Evolutionary conservation across 1,284 basidiomycete genomes (phyloP).

Genomic region (Mycena sp.): DNA sequence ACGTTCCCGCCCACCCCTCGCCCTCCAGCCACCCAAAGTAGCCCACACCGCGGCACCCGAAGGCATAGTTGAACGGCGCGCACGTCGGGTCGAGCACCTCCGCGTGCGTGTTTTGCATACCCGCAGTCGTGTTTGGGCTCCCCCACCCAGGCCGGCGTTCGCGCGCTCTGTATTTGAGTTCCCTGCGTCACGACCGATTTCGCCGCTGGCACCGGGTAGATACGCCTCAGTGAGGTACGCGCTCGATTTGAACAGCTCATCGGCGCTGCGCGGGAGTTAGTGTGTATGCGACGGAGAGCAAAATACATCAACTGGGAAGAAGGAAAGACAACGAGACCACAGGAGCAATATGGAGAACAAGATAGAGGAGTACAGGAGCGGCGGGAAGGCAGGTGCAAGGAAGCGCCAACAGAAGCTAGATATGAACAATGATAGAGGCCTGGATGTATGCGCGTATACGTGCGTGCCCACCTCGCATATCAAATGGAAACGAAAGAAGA

Average conservation of each 20-base stretch:
- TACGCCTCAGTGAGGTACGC: conserved; percentile 74
- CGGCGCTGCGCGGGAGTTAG: conserved; percentile 55
- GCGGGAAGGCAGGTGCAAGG: conserved; percentile 7
- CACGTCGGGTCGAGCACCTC: conserved; percentile 45
- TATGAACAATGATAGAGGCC: neutral
- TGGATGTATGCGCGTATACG: neutral
- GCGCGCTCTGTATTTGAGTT: too few species aligned
- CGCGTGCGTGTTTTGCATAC: conserved; percentile 3
- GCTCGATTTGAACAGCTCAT: conserved; percentile 77
- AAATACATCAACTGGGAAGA: neutral
- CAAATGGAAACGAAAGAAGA: too few species aligned
- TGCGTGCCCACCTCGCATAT: too few species aligned
- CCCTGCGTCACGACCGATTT: too few species aligned
- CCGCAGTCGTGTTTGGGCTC: too few species aligned
- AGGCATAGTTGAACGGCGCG: conserved; percentile 66
- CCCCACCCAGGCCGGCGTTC: too few species aligned
- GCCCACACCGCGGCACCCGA: conserved; percentile 49
- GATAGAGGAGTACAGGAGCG: neutral
- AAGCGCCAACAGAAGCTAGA: neutral
- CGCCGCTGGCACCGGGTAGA: conserved; percentile 24
- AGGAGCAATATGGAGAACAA: neutral
- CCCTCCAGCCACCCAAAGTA: conserved; percentile 70
- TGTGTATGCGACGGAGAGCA: neutral
- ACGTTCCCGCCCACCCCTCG: conserved; percentile 38
- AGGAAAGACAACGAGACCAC: neutral